These are phyloP conservation scores for Staphylotrichum longicolle DNA, from an alignment of 495 filamentous ascomycete species.

Conservation along the genomic window DNA sequence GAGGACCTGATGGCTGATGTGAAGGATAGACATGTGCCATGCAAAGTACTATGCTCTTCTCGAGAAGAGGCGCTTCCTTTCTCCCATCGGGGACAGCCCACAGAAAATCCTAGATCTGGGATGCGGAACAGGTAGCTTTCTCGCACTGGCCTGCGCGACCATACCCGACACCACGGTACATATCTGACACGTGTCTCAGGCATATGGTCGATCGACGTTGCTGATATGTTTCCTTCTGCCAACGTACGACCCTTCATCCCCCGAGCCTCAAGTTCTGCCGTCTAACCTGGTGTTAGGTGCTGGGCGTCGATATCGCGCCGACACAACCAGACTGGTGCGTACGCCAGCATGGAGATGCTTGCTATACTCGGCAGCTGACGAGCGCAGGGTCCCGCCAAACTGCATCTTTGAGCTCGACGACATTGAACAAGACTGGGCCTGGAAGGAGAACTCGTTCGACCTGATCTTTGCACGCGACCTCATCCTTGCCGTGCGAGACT, in stretches of 20 bases:
- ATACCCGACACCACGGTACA: background rate
- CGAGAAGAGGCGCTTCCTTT: conserved; percentile 54
- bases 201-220: conserved; percentile 40
- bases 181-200: conserved; percentile 12
- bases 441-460: conserved; percentile 55
- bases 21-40: conserved; percentile 20
- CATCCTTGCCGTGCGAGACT: conserved; percentile 11
- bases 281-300: conserved; percentile 6
- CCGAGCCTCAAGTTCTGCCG: background rate
- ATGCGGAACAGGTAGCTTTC: conserved; percentile 49
- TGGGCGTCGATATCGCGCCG: conserved; percentile 13
- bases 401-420: conserved; percentile 58
- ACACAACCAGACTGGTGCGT: conserved; percentile 15
- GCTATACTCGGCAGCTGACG: background rate
- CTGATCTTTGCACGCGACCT: conserved; percentile 54
- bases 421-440: conserved; percentile 55
- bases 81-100: conserved; percentile 48
- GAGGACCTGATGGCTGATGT: background rate
- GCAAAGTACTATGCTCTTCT: conserved; percentile 31
- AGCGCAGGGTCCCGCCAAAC: conserved; percentile 32
- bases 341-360: background rate
- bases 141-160: background rate
- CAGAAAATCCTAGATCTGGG: conserved; percentile 55
- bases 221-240: conserved; percentile 53
- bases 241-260: conserved; percentile 33